phyloP scores from a whole-genome alignment of 345 rosid species.

The Eucalyptus tenuipes region DNA sequence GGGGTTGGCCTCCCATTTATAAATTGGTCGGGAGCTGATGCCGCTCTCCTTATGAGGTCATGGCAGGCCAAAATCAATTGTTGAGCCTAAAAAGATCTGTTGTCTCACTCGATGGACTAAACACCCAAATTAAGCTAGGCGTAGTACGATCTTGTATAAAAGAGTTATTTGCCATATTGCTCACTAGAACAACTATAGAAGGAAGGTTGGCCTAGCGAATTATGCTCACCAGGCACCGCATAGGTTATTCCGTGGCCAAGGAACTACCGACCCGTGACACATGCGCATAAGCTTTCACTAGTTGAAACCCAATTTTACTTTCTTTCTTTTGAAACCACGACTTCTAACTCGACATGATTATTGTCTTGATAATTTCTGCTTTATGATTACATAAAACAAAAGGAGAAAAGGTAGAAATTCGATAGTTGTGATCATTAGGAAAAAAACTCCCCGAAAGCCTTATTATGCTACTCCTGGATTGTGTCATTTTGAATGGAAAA shows the following conservation, averaged over 20 bases:
- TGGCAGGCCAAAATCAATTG: too few relatives aligned
- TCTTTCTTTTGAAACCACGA: not conserved
- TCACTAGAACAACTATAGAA: too few relatives aligned
- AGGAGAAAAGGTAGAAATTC: not conserved
- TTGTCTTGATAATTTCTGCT: not conserved
- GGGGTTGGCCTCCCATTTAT: rapidly evolving
- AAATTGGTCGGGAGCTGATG: too few relatives aligned
- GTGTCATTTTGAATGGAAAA: too few relatives aligned
- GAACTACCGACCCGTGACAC: too few relatives aligned
- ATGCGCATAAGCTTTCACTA: not conserved
- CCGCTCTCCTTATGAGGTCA: rapidly evolving
- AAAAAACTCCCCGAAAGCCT: not conserved
- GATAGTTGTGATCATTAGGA: not conserved
- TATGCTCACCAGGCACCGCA: too few relatives aligned
- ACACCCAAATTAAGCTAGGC: rapidly evolving
- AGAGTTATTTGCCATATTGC: rapidly evolving
- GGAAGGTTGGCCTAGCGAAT: too few relatives aligned
- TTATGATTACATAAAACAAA: not conserved
- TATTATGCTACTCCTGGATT: too few relatives aligned
- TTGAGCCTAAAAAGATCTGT: too few relatives aligned
- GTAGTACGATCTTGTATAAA: too few relatives aligned
- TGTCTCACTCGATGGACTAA: too few relatives aligned
- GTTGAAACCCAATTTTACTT: not conserved
- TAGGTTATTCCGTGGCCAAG: too few relatives aligned
- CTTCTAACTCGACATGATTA: not conserved